Base-by-base conservation (phyloP, 2,329 filamentous ascomycete genomes). In the Colletotrichum falcatum region DNA sequence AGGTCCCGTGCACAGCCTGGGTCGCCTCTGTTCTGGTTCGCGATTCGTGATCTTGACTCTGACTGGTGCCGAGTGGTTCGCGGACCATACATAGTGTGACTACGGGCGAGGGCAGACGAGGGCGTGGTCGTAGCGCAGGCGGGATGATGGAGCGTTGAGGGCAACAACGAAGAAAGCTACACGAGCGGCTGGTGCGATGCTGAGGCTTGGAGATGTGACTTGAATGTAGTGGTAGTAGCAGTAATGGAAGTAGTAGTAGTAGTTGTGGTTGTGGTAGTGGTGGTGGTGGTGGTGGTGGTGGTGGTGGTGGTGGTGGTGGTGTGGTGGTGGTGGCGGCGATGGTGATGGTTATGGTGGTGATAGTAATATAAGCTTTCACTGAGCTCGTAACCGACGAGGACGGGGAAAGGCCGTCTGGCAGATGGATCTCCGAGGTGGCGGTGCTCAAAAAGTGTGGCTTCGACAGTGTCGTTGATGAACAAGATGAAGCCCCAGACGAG, bases 51-150 rank as follows among this genome's bases (percentile, higher is more conserved):
- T 65, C 55, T 67, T 67, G 64, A 67, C 58, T 70, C 58, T 70
- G 67, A 67, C 64, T 70, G 67, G 64, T 70, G 67, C 58, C 67
- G 67, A 70, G 67, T 63, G 58, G 62, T 67, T 67, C 58, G 64
- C 64, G 28, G 64, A 23, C 58, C 67, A 70, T 62, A 63, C 67
- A 67, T 70, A 59, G 64, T 70, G 67, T 67, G 64, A 67, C 64
- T 53, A 51, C 64, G 53, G 35, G 64, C 39, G 67, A 62, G 44
- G 18, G 35, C 39, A 58, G 35, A 28, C 35, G 49, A 26, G 28
- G 14, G 56, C 51, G 56, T 66, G 56, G 49, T 42, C 62, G 63
- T 70, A 44, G 56, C 67, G 67, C 62, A 66, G 42, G 48, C 48
- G 66, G 48, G 46, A 66, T n/a, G 46, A 66, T n/a, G 48, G 48